Evolutionary conservation across 768 basidiomycete genomes (phyloP), one percentile per base, ranked within the genome.

Genomic region (Serendipita indica): DNA sequence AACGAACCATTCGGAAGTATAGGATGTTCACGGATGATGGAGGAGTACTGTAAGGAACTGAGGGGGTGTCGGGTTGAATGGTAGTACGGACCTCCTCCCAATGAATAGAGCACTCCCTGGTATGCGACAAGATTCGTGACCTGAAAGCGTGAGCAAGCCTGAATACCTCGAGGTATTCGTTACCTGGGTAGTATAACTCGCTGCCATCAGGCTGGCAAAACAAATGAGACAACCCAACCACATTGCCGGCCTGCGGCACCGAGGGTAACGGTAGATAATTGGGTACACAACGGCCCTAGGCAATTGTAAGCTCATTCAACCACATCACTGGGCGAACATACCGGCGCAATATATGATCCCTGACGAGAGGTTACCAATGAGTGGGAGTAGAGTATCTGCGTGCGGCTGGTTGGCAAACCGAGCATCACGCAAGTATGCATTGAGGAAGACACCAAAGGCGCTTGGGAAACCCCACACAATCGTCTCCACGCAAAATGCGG

Each of bases 1-100:
- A 20, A 67, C 63, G 57, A 71, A 71, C 70, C 70, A 71, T 60
- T 71, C 70, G 1, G 70, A 61, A 32, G 71, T 52, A 52, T 65
- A 67, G 6, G 65, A 65, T 10, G 69, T 62, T 39, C 63, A 65
- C 0, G 67, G 63, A 4, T 63, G 33, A 45, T 68, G 70, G 12
- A 71, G 37, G 2, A 69, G 32, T 3, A 63, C 68, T 66, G 39
- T n/a, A 35, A 56, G 41, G 14, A 13, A 4, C 14, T 33, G 34
- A 37, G 27, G 7, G 57, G 3, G 32, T 20, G 58, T 27, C 3
- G 20, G 37, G 12, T 58, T 54, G 58, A 2, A 30, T 28, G 6
- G 57, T 4, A 28, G 12, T 4, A 60, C 58, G 25, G 62, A 66
- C 61, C 62, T 3, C 67, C 70, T 28, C 67, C 70, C 14, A 71